Evolutionary conservation across 2,329 filamentous ascomycete genomes (phyloP), one percentile per base, ranked within the genome.

Genomic region (Purpureocillium lavendulum): DNA sequence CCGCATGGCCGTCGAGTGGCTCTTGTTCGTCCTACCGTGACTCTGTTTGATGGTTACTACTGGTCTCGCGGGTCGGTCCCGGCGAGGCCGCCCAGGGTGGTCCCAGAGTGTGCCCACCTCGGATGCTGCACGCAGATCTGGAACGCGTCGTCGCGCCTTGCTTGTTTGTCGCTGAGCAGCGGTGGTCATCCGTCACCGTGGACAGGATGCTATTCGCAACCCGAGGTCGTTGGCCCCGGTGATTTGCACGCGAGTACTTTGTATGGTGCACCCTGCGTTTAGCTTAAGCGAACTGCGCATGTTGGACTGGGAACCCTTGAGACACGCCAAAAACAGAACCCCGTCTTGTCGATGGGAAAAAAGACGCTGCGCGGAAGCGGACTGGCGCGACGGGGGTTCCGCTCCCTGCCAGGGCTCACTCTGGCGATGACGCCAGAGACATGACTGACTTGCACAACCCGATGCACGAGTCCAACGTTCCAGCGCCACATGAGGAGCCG

Each of bases 51-150:
- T 13, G 21, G 35, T 18, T 21, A 21, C 34, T 24, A 34, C 34
- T 33, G 39, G 39, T 17, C 35, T 41, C 39, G 35, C 39, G 39
- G 39, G 39, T 37, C 39, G 30, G 24, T 36, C 30, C 39, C 39
- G 39, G 30, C 29, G 39, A 40, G 39, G 39, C 39, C 34, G 35
- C 34, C 30, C 17, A 21, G 30, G 32, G 21, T 26, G 21, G 21
- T 10, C 21, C 21, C 21, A 30, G 17, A 40, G 29, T 36, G 39
- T 7, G 30, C 21, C 17, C 17, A 16, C 30, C 18, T 16, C 21
- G 29, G 35, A 36, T 17, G 35, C 10, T 26, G 21, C 21, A 26
- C 35, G 32, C 26, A 38, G 40, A 41, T 40, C 38, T 36, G 21
- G 36, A 21, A 17, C 30, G 30, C 21, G 21, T 6, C 21, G n/a